Evolutionary conservation across 2,329 filamentous ascomycete species (phyloP), one percentile per base, ranked within the genome.

Genomic region (Fusarium staphyleae): DNA sequence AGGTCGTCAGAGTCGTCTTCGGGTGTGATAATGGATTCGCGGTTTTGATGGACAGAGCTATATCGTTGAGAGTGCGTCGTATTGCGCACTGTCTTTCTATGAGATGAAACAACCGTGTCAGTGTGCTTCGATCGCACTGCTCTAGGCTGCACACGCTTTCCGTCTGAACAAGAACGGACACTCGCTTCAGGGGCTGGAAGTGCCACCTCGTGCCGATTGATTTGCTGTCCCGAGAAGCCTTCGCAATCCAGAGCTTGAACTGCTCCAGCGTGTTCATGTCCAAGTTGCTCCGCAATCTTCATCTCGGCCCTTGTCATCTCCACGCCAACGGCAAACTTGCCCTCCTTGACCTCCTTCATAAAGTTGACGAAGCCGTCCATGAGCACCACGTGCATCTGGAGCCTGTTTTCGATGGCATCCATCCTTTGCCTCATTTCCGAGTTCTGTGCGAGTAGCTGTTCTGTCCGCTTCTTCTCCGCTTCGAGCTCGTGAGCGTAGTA

Each of bases 281-380:
- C 62, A 8, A 65, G 30, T 0, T 40, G 13, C 5, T 14, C 41
- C 3, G 62, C 62, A 30, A 65, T 65, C 22, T 30, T 19, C 1
- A 63, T 4, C 3, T 61, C 57, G 0, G 57, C 11, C 1, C 22
- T 10, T 11, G 3, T 14, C 14, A 13, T 29, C 1, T 3, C 10
- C 4, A 15, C 28, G 1, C 14, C 8, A 1, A 11, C 10, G 2
- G 35, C 39, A 7, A 49, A 56, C 10, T 16, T 36, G 4, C 41
- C 49, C n/a, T 63, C 46, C 12, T 57, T 59, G 1, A 62, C 41
- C 13, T 57, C 42, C 1, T 46, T 62, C 52, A 68, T 66, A 10
- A 65, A 62, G 2, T 37, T 40, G 7, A 59, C 56, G 13, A 65
- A 52, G 0, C 65, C 65, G n/a, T 62, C 48, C 53, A 66, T 50